Evolutionary conservation across 2,329 filamentous ascomycete species (phyloP), one percentile per base, ranked within the genome.

Genomic region (Cladophialophora bantiana): DNA sequence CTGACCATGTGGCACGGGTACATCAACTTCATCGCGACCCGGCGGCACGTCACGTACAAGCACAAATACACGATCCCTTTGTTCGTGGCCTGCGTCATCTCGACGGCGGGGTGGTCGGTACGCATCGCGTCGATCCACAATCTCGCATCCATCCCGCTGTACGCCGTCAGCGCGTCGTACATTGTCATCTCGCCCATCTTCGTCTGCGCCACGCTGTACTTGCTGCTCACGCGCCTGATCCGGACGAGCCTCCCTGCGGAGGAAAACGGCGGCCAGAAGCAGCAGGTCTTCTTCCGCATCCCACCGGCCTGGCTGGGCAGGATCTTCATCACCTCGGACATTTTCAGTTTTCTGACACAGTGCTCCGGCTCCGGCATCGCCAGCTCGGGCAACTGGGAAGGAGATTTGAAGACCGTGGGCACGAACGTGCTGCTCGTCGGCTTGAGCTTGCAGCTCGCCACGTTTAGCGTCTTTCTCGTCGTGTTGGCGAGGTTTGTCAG

Each of bases 151-250:
- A 74, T 83, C 42, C 71, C 74, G 1, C 73, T 80, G 0, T 83
- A 81, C 61, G 77, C 82, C 4, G 69, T 77, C 45, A 79, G 77
- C 0, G 69, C 77, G 4, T 78, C 78, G 0, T 75, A 82, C 26
- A 81, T 83, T n/a, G 80, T 84, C 12, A 76, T 85, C 48, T 81
- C 83, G 0, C 83, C 83, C 0, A 77, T 84, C 50, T 78, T 85
- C 59, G 73, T 84, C 57, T 82, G 82, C 15, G 83, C 83, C 0
- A 82, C 81, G 1, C 81, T 84, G 63, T 85, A 85, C 72, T 78
- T 85, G 60, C 78, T 85, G 54, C 80, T 85, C 59, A 82, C 80
- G n/a, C 78, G 81, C 12, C 74, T 85, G 5, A 80, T 83, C 62
- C 73, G 77, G 10, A 72, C 74, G 10, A 78, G 78, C 9, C 76